phyloP scores from a whole-genome alignment of 2,329 filamentous ascomycete genomes.

The Xylariaceae sp. region DNA sequence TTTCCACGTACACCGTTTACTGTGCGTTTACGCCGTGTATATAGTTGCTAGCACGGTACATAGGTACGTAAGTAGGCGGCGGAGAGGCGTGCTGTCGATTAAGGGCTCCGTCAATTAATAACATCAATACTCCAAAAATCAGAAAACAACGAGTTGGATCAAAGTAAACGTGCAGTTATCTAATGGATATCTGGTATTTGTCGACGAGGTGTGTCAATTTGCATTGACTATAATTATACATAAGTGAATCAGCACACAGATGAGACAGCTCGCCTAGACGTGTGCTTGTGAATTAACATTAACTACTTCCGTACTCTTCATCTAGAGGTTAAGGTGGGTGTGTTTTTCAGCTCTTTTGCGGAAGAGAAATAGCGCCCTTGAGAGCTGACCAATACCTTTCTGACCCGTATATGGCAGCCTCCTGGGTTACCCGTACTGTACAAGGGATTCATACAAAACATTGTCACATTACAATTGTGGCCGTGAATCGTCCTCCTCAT shows the following conservation, averaged over 20 bases:
- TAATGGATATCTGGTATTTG: neutral
- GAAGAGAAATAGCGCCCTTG: neutral
- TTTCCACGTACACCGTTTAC: no score
- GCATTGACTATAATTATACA: neutral
- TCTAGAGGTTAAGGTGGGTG: constrained; percentile 9
- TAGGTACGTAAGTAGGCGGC: no score
- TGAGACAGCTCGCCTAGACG: neutral
- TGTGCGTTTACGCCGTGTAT: no score
- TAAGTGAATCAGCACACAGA: neutral
- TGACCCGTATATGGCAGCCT: neutral
- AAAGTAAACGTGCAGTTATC: no score
- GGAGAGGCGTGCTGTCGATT: no score
- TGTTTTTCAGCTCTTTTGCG: constrained; percentile 7
- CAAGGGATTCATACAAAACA: neutral
- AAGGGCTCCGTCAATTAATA: no score
- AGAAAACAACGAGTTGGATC: no score
- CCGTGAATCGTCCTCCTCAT: constrained; percentile 11
- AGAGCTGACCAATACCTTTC: neutral
- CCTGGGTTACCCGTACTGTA: constrained; percentile 6
- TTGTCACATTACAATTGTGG: constrained; percentile 2
- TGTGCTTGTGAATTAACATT: constrained; percentile 12
- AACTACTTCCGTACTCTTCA: constrained; percentile 2
- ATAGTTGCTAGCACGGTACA: no score
- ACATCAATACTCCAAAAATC: no score
- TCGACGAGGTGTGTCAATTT: neutral